phyloP scores from a whole-genome alignment of 352 stramenopile genomes.

The Aphanomyces cochlioides region DNA sequence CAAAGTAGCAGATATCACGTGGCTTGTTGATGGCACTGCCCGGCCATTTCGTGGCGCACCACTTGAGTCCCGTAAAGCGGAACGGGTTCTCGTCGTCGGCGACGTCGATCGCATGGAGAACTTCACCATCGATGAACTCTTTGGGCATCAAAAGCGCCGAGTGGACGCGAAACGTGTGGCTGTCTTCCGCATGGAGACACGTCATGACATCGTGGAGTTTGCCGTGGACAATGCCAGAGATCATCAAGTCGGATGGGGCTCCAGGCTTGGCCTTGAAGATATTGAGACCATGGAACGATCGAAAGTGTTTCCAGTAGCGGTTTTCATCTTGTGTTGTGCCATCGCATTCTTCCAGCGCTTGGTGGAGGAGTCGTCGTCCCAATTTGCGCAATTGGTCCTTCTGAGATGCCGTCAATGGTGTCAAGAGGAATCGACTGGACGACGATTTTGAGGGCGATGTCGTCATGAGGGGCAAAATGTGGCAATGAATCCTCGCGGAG shows the following conservation, averaged over 20 bases:
- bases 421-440: neutral
- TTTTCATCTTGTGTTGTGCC: conserved; percentile 7
- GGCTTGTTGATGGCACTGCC: neutral
- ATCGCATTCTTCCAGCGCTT: conserved; percentile 16
- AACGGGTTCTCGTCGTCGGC: neutral
- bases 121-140: conserved; percentile 21
- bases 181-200: conserved; percentile 14
- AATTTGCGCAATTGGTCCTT: conserved; percentile 8
- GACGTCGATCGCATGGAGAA: conserved; percentile 24
- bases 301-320: conserved; percentile 26
- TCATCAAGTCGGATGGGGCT: neutral
- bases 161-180: conserved; percentile 8
- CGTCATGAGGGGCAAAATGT: too few species aligned
- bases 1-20: conserved; percentile 1
- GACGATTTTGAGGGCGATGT: neutral
- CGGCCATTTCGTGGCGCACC: conserved; percentile 25
- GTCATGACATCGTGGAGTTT: conserved; percentile 19
- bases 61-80: conserved; percentile 22
- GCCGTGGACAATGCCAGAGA: conserved; percentile 22
- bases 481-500: too few species aligned
- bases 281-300: conserved; percentile 17
- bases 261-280: conserved; percentile 12
- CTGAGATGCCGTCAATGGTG: neutral
- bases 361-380: neutral
- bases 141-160: conserved; percentile 26